Conservation (phyloP, 352 stramenopile species). For the Globisporangium paddicum region DNA sequence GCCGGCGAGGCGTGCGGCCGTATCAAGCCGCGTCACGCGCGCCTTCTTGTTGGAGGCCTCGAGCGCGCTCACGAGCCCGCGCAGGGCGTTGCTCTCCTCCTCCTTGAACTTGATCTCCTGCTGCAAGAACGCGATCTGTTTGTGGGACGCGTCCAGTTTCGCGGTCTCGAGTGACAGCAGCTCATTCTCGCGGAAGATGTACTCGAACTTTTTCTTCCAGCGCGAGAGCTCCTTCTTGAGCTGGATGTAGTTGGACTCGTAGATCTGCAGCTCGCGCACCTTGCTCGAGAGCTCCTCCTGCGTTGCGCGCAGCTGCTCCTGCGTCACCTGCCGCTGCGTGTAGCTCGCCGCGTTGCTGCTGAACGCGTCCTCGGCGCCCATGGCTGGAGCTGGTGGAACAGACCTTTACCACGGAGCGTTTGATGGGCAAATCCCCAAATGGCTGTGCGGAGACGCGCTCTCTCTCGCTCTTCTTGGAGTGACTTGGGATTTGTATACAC, state of each 20-base stretch:
- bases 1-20: conserved; percentile 28
- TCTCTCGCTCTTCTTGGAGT: too few relatives aligned
- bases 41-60: conserved; percentile 82
- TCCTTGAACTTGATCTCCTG: conserved; percentile 86
- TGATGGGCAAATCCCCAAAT: neutral
- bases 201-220: conserved; percentile 89
- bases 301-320: conserved; percentile 64
- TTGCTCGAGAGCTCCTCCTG: conserved; percentile 78
- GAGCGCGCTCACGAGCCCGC: conserved; percentile 65
- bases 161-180: conserved; percentile 76
- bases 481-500: too few relatives aligned
- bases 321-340: conserved; percentile 49
- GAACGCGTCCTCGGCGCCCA: conserved; percentile 20
- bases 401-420: neutral
- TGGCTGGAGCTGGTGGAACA: neutral
- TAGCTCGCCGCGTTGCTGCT: conserved; percentile 68
- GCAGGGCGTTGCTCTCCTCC: conserved; percentile 68
- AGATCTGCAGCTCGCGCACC: conserved; percentile 77
- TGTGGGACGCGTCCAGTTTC: conserved; percentile 80
- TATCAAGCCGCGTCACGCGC: conserved; percentile 56
- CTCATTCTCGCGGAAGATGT: conserved; percentile 84
- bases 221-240: conserved; percentile 72
- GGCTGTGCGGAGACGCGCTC: too few relatives aligned
- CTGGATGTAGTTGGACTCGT: conserved; percentile 73
- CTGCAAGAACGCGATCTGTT: conserved; percentile 79